Percentiles rank a stretch among this genome's conserved stretches.
These are phyloP conservation scores for Rhypophila decipiens DNA, from an alignment of 495 filamentous ascomycete species.

Conservation along the genomic window DNA sequence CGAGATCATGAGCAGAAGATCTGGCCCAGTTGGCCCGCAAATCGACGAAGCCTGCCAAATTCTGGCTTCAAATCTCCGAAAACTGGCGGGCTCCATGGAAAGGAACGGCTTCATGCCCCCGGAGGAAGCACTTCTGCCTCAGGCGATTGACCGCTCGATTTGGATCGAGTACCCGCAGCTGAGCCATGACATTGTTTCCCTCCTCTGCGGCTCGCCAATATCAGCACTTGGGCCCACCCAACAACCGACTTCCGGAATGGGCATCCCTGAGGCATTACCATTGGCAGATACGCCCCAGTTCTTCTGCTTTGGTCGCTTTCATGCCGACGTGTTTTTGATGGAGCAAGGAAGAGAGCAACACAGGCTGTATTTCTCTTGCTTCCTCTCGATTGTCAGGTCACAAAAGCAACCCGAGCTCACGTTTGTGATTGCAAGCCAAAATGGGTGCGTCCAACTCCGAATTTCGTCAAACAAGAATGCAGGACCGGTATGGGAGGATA, in stretches of 20 bases:
- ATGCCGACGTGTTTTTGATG: conserved; percentile 61
- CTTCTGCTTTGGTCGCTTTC: conserved; percentile 71
- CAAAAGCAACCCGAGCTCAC: conserved; percentile 58
- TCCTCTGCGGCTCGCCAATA: conserved; percentile 56
- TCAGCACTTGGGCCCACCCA: conserved; percentile 34
- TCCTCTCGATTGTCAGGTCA: conserved; percentile 66
- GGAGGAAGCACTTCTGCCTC: conserved; percentile 54
- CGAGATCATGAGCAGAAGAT: conserved; percentile 36
- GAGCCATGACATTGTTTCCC: conserved; percentile 57
- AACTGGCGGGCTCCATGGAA: conserved; percentile 73
- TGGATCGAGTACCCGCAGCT: conserved; percentile 70
- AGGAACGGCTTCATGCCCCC: conserved; percentile 68
- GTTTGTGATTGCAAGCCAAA: conserved; percentile 68
- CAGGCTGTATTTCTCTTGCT: conserved; percentile 59
- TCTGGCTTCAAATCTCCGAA: conserved; percentile 57
- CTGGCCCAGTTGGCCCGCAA: conserved; percentile 28
- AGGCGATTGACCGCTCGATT: conserved; percentile 64
- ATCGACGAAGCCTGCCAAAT: conserved; percentile 47
- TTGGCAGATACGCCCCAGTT: conserved; percentile 61
- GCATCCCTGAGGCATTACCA: conserved; percentile 61
- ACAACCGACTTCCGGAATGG: conserved; percentile 29
- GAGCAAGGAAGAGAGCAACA: conserved; percentile 60
- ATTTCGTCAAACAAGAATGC: conserved; percentile 60
- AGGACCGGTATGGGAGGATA: conserved; percentile 72
- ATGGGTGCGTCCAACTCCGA: conserved; percentile 64